Base-by-base conservation (phyloP, 108 stramenopile genomes). In the Parietichytrium sp. region DNA sequence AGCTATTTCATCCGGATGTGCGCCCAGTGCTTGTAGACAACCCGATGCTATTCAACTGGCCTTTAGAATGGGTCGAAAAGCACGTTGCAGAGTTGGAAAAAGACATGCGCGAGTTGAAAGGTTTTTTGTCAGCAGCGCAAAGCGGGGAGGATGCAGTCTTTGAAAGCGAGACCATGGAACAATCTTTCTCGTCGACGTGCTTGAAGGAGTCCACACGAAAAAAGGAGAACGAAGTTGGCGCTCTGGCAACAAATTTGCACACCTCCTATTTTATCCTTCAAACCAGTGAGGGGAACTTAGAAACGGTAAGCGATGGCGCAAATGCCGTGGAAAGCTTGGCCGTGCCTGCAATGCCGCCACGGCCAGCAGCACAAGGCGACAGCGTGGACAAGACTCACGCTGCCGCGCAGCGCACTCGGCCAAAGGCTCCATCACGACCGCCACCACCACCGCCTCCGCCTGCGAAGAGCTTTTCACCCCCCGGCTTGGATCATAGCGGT, bases 181-280 rank as follows among this genome's bases (percentile, higher is more conserved):
- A 25, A 10, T 6, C 61, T 42, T 20, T 72, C n/a, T 0, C 20
- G 0, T 45, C 61, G n/a, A 45, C 61, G 42, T 72, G 61, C 61
- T 45, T 72, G 61, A 72, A 72, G 1, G 38, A 72, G 3, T 72
- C 61, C 0, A n/a, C 45, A 0, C 33, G 20, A 10, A 72, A 72
- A 27, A 72, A 72, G 61, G 61, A 72, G 16, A 45, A 45, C 33
- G n/a, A 72, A 1, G 61, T 72, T 6, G 61, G 61, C 6, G 61
- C 61, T 6, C 36, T 72, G 33, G 38, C 61, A 1, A 72, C 61
- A 7, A 72, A 72, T 45, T 42, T 72, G 8, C 61, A 72, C 20
- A 42, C 61, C 42, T 45, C 20, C 42, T 72, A 45, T 45, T 72
- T 33, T 33, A 42, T 72, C 20, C 38, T 72, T 23, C 38, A 72